Evolutionary conservation across 192 early-diverging fungal species (phyloP).

Genomic region (Coemansia furcata): DNA sequence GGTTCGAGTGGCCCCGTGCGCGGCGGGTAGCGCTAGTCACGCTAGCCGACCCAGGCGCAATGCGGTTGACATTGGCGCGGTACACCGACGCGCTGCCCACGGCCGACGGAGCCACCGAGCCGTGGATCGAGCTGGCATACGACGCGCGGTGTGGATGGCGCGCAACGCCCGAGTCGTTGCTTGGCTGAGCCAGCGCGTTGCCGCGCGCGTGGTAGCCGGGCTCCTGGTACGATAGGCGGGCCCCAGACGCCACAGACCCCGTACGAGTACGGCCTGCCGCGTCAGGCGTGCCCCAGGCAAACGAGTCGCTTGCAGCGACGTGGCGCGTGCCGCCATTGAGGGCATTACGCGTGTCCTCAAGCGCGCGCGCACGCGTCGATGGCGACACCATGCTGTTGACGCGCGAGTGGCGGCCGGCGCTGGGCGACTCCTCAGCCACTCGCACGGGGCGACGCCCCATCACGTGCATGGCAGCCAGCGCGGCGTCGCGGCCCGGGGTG

Average conservation of each 20-base stretch:
- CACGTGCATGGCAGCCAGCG: slow-evolving; percentile 17
- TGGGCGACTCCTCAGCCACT: slow-evolving; percentile 23
- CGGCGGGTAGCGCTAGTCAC: slow-evolving; percentile 28
- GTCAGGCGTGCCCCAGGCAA: slow-evolving; percentile 30
- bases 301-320: slow-evolving; percentile 38
- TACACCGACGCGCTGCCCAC: slow-evolving; percentile 25
- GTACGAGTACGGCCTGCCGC: slow-evolving; percentile 23
- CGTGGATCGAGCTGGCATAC: slow-evolving; percentile 27
- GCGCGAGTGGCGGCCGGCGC: slow-evolving; percentile 27
- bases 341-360: slow-evolving; percentile 45
- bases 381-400: slow-evolving; percentile 44
- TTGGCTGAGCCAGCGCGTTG: slow-evolving; percentile 17
- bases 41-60: slow-evolving; percentile 28
- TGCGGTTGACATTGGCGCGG: slow-evolving; percentile 4
- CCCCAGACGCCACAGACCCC: slow-evolving; percentile 26
- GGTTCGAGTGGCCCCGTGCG: slow-evolving; percentile 13
- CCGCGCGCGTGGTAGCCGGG: slow-evolving; percentile 8
- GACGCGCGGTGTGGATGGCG: slow-evolving; percentile 34
- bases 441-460: slow-evolving; percentile 20
- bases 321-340: slow-evolving; percentile 23
- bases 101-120: slow-evolving; percentile 21
- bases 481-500: slow-evolving; percentile 32
- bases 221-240: slow-evolving; percentile 12
- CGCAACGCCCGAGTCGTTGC: not conserved
- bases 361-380: slow-evolving; percentile 24